Evolutionary conservation across 345 rosid genomes (phyloP), one percentile per base, ranked within the genome.

Genomic region (Eucalyptus tenuipes): DNA sequence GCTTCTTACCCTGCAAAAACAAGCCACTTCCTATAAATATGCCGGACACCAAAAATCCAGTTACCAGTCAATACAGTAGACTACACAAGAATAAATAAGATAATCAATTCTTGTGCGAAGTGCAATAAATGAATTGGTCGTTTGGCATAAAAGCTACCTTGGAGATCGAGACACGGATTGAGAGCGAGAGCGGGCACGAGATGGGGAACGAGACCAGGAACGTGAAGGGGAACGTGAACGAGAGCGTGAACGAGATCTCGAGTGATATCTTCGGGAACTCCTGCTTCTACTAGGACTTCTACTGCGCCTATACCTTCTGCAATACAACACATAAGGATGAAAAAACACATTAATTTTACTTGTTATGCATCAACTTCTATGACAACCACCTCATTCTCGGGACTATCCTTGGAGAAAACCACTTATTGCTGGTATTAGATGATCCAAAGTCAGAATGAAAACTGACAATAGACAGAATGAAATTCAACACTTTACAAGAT

Each of bases 211-310:
- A 42, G 94, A 92, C 85, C 40, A 40, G 44, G 89, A 92, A 14
- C 37, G 91, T 27, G 95, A 92, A 24, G 89, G 90, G 40, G 93
- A 92, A 27, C 86, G 90, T 29, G 96, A 94, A 59, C 71, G 91
- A 3, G 96, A 91, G 8, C 57, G 89, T 8, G 96, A 91, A 10
- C 89, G 89, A 7, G 95, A 94, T 48, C 88, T 94, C 18, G 96
- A 94, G 90, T 89, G 85, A 68, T 91, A 29, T 91, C 96, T 96
- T 87, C 93, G 93, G 42, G 95, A 94, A 90, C 94, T 94, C 92
- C 95, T 92, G 90, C 91, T 92, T 89, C 95, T 91, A 87, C 95
- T 94, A 59, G 93, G 93, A 87, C 98, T 97, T 91, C 97, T 91
- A 91, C 97, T 93, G 88, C 91, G 91, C 37, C 91, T 89, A 89